Evolutionary conservation across 2,329 filamentous ascomycete genomes (phyloP), one percentile per base, ranked within the genome.

Genomic region (Apiospora phragmitis): DNA sequence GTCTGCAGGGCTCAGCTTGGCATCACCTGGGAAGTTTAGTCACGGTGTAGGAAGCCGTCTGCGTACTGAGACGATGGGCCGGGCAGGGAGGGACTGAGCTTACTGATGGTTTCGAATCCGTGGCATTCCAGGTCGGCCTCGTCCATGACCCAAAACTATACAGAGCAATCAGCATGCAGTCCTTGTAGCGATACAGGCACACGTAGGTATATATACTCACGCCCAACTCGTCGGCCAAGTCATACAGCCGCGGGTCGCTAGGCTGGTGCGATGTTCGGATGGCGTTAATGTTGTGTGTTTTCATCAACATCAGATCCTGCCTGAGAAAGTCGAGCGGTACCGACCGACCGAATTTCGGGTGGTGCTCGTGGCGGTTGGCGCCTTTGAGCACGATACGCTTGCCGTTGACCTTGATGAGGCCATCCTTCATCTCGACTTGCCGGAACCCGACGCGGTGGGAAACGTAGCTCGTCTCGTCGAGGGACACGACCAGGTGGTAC

Each of bases 311-410:
- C 6, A 91, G 81, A 72, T 91, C 89, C 32, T 82, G 78, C 70
- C 85, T 85, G 76, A 91, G 84, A 68, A 86, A 88, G 1, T 87
- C 85, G 26, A 83, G 81, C 0, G 88, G 87, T 2, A 90, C 87
- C 1, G 87, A 82, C 3, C 88, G 85, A 6, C 88, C 88, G 35
- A 83, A 82, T 70, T 81, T 79, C 2, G 87, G 88, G 74, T 91
- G 88, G 73, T 91, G 88, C 71, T 91, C 89, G 75, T 91, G 89
- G 62, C 89, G 83, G 75, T 91, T 91, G 4, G 87, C 87, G 3
- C 89, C 89, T 59, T 86, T 85, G 71, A 91, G 83, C 0, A 89
- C 82, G 62, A 91, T 85, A 9, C 85, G 81, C 71, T 85, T 82
- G 4, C 89, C 88, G 68, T 91, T 91, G 66, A 91, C 87, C 69